Base-by-base conservation (phyloP, 2,329 filamentous ascomycete genomes). In the Pleurostoma richardsiae region DNA sequence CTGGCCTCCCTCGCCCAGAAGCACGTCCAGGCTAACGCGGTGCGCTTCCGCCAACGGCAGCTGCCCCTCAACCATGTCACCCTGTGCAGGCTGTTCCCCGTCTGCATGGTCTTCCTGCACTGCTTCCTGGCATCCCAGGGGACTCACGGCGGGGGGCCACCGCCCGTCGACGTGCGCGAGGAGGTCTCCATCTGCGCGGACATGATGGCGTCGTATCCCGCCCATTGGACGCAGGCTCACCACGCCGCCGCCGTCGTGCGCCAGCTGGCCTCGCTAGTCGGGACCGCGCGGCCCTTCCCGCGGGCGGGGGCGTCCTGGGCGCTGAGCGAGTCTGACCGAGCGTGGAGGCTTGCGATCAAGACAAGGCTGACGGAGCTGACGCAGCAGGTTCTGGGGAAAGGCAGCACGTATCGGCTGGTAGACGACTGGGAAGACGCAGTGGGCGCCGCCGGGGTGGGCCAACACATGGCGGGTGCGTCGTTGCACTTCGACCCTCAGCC, bases 41-140 rank as follows among this genome's bases (percentile, higher is more conserved):
- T 65, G 6, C 60, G 70, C 3, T 63, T 69, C 30, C 61, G 69
- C 41, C 68, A 72, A 45, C 61, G 66, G 2, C 69, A 72, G 46
- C 56, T 73, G 1, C 69, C 70, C 0, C 54, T 73, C 5, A 73
- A 73, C 48, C 64, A 65, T 29, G 64, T 71, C 3, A 70, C 69
- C 0, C 51, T 73, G 6, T 67, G 62, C 45, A 62, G 69, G 4
- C 50, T 70, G 10, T 57, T 70, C 6, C 63, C 67, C 10, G 61
- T 69, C 6, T 61, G 64, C 4, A 44, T 69, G 26, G 54, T 71
- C 5, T 47, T 71, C 26, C 56, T 71, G 49, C 65, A 68, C 47
- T 50, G 54, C 40, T 54, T 51, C 31, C n/a, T 56, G 19, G 19
- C 19, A 19, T 19, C 19, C 19, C 19, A 19, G 19, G 2, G 19